phyloP scores from a whole-genome alignment of 768 basidiomycete species.

The Clitopilus passeckerianus region DNA sequence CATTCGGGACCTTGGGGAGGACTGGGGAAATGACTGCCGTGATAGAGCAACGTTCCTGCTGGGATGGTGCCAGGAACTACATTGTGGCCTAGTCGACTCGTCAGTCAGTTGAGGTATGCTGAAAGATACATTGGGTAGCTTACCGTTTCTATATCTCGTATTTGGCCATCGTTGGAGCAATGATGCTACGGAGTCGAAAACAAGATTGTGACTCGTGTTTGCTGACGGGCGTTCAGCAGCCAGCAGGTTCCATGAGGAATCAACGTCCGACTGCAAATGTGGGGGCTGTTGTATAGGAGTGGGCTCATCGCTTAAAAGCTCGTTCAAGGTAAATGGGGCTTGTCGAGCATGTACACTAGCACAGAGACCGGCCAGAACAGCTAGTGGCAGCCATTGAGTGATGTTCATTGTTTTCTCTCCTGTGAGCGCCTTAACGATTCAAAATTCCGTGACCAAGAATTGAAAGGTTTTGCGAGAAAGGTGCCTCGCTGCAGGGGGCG shows the following conservation, averaged over 20 bases:
- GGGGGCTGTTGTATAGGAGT: too few species aligned
- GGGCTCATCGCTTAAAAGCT: too few species aligned
- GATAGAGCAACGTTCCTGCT: neutral
- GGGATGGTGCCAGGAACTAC: constrained; percentile 6
- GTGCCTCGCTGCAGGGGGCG: too few species aligned
- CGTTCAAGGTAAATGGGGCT: too few species aligned
- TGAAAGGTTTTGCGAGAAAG: too few species aligned
- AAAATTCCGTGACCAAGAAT: too few species aligned
- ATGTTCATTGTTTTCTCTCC: too few species aligned
- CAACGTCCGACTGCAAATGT: too few species aligned
- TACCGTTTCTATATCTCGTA: constrained; percentile 30
- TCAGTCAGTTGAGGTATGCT: neutral
- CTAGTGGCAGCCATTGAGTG: too few species aligned
- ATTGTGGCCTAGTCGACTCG: constrained; percentile 1
- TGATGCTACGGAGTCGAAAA: constrained; percentile 27
- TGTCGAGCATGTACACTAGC: too few species aligned
- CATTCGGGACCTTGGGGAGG: neutral
- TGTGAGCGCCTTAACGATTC: too few species aligned
- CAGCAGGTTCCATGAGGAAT: constrained; percentile 4
- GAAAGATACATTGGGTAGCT: neutral
- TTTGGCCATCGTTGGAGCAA: constrained; percentile 35
- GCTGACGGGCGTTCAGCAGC: constrained; percentile 3
- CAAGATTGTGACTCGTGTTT: constrained; percentile 22
- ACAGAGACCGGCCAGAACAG: too few species aligned
- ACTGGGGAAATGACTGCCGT: neutral